Evolutionary conservation across 129 eudicot species (phyloP).

Genomic region (Solidago caesia): DNA sequence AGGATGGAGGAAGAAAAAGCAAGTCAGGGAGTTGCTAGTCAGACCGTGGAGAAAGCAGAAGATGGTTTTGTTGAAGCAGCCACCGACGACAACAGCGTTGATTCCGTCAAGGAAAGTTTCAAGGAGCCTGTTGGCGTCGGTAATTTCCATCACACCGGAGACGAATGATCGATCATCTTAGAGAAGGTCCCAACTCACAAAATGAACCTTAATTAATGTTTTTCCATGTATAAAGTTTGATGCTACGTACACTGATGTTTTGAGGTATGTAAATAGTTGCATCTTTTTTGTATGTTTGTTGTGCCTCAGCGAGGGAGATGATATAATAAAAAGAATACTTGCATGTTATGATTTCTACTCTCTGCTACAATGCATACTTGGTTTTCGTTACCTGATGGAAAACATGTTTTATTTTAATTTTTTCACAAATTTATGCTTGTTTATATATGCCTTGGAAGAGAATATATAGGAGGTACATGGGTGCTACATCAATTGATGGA

Average conservation of each 20-base stretch:
- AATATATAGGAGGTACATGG: no score
- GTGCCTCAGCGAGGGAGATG: no score
- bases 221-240: conserved; percentile 13
- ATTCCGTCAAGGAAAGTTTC: conserved; percentile 34
- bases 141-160: conserved; percentile 15
- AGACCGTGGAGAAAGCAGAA: conserved; percentile 31
- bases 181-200: neutral
- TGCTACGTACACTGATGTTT: neutral
- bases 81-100: neutral
- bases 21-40: conserved; percentile 43
- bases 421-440: no score
- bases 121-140: conserved; percentile 34
- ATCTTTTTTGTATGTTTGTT: neutral
- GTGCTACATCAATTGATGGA: no score
- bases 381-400: no score
- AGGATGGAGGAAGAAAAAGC: conserved; percentile 45
- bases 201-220: neutral
- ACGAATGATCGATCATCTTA: conserved; percentile 9
- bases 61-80: conserved; percentile 35
- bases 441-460: no score
- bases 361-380: no score
- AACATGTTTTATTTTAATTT: no score
- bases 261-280: conserved; percentile 5
- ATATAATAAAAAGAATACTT: no score
- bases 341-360: no score